Evolutionary conservation across 2,329 filamentous ascomycete genomes (phyloP).

Genomic region (Dactylonectria macrodidyma): DNA sequence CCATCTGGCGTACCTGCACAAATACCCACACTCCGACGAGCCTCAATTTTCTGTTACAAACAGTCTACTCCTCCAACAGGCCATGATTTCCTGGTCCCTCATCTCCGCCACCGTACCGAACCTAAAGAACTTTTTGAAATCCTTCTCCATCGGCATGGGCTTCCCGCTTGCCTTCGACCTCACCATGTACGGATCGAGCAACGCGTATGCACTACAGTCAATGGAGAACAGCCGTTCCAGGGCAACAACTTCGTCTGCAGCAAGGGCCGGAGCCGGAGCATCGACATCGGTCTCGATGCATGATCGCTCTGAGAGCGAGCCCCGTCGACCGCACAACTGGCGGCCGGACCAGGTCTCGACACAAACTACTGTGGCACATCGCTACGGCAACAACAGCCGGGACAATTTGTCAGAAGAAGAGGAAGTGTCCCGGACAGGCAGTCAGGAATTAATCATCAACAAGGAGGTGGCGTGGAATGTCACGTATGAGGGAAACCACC

Average conservation of each 20-base stretch:
- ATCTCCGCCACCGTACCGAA: conserved; percentile 41
- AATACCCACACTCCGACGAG: conserved; percentile 26
- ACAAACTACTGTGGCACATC: conserved; percentile 5
- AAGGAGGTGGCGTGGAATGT: conserved; percentile 39
- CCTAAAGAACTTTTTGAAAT: conserved; percentile 42
- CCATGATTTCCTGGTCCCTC: conserved; percentile 40
- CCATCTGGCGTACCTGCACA: conserved; percentile 27
- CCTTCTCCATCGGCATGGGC: conserved; percentile 41
- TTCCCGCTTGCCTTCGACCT: conserved; percentile 36
- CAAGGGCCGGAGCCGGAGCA: conserved; percentile 5
- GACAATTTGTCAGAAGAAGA: conserved; percentile 34
- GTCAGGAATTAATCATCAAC: conserved; percentile 42
- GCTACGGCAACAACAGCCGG: conserved; percentile 12
- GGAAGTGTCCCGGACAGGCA: conserved; percentile 33
- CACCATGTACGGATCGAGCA: conserved; percentile 19
- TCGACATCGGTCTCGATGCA: conserved; percentile 14
- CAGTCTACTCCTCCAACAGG: conserved; percentile 32
- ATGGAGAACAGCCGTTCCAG: conserved; percentile 29
- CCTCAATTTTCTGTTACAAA: conserved; percentile 40
- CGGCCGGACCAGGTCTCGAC: conserved; percentile 32
- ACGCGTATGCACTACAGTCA: conserved; percentile 36
- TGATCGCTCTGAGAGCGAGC: conserved; percentile 18
- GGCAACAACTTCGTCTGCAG: conserved; percentile 21
- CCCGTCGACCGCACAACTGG: conserved; percentile 33
- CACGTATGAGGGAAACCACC: conserved; percentile 27